Evolutionary conservation across 2,329 filamentous ascomycete genomes (phyloP).

Genomic region (Apiospora arundinis): DNA sequence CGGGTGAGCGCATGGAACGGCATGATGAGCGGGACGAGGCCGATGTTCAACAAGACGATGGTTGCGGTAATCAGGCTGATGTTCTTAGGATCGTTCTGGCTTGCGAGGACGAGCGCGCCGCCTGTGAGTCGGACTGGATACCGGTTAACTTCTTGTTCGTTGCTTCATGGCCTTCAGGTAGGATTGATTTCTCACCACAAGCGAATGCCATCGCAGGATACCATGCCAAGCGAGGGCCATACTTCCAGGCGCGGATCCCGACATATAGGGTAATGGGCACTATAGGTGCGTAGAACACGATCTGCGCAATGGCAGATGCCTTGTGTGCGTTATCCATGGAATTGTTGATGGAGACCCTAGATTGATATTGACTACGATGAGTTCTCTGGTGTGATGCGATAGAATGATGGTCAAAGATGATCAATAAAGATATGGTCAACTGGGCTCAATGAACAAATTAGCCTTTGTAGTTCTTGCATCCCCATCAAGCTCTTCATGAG

Average conservation of each 20-base stretch:
- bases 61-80: slow-evolving; percentile 9
- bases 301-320: slow-evolving; percentile 35
- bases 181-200: not conserved
- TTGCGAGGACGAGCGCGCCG: slow-evolving; percentile 15
- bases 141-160: not conserved
- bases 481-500: no score
- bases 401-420: no score
- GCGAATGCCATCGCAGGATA: slow-evolving; percentile 34
- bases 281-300: slow-evolving; percentile 36
- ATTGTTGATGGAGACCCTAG: not conserved
- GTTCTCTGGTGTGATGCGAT: not conserved
- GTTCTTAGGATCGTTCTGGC: not conserved
- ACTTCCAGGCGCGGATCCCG: slow-evolving; percentile 35
- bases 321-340: slow-evolving; percentile 30
- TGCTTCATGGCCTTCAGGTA: not conserved
- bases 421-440: not conserved
- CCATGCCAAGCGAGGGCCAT: slow-evolving; percentile 37
- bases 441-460: not conserved
- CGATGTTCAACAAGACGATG: slow-evolving; percentile 24
- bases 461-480: not conserved
- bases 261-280: slow-evolving; percentile 34
- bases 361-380: not conserved
- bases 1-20: slow-evolving; percentile 8
- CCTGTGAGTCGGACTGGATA: slow-evolving; percentile 20
- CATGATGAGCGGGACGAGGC: slow-evolving; percentile 24